Evolutionary conservation across 495 filamentous ascomycete genomes (phyloP).

Genomic region (Schizothecium vesticola): DNA sequence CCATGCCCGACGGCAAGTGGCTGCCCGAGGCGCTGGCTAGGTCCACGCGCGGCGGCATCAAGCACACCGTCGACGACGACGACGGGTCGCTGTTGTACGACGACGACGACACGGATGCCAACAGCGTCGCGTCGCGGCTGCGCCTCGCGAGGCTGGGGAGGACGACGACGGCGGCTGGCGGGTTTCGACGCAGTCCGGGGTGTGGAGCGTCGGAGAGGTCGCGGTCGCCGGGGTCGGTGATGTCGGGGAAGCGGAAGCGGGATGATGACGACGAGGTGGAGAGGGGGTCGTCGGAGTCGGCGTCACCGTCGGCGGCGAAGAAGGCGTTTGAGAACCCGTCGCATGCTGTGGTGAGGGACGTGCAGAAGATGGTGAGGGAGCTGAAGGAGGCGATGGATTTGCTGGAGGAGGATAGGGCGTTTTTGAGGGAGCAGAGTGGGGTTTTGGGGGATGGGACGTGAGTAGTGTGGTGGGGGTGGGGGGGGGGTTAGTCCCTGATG

Average conservation of each 20-base stretch:
- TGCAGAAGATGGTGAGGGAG: constrained; percentile 28
- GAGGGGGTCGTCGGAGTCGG: constrained; percentile 1
- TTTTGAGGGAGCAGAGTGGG: constrained; percentile 13
- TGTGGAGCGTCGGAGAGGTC: background rate
- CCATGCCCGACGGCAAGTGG: constrained; percentile 39
- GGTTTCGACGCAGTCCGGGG: background rate
- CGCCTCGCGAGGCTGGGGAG: background rate
- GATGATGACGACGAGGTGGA: background rate
- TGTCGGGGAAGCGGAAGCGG: background rate
- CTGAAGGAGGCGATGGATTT: constrained; percentile 26
- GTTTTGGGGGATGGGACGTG: constrained; percentile 6
- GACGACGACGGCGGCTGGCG: too few relatives aligned
- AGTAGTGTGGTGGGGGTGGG: background rate
- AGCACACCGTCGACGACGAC: constrained; percentile 18
- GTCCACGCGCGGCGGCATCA: constrained; percentile 26
- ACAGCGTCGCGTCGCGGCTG: background rate
- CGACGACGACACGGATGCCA: background rate
- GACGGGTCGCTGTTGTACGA: background rate
- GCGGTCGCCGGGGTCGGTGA: background rate
- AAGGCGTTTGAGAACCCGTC: constrained; percentile 18
- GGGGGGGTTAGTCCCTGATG: too few relatives aligned
- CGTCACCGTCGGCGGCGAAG: constrained; percentile 10
- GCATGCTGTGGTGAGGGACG: constrained; percentile 22
- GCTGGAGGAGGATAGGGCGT: constrained; percentile 17
- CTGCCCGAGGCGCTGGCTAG: constrained; percentile 38